Evolutionary conservation across 768 basidiomycete species (phyloP).

Genomic region (Amyloporia xantha): DNA sequence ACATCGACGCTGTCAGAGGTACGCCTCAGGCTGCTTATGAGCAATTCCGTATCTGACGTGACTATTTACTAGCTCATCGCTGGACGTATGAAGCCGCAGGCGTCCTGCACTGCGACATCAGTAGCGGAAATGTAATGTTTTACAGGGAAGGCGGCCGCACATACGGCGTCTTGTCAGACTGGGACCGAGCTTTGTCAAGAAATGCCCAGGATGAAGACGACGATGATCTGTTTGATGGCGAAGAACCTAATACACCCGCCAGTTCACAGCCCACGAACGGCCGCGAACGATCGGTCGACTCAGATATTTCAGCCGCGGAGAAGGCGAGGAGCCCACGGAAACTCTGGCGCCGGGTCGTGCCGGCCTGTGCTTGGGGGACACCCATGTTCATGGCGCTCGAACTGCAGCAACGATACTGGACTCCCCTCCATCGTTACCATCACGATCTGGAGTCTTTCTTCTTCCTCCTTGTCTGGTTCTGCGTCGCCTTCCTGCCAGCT

Average conservation of each 20-base stretch:
- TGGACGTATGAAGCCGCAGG: conserved; percentile 14
- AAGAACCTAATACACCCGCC: neutral
- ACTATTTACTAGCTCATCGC: conserved; percentile 18
- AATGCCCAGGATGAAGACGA: neutral
- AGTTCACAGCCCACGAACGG: neutral
- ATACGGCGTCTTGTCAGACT: conserved; percentile 24
- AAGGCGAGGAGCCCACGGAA: neutral
- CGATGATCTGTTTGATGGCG: neutral
- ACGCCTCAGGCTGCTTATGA: conserved; percentile 6
- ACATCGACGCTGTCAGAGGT: conserved; percentile 28
- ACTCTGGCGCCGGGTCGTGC: no score
- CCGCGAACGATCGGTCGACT: no score
- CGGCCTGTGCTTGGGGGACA: no score
- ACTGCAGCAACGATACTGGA: conserved; percentile 8
- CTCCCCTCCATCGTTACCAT: conserved; percentile 3
- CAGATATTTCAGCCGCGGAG: no score
- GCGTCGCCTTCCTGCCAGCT: neutral
- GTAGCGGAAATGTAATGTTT: conserved; percentile 28
- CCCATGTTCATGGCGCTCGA: conserved; percentile 26
- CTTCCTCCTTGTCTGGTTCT: conserved; percentile 5
- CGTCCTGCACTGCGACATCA: conserved; percentile 27
- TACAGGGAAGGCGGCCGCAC: conserved; percentile 5
- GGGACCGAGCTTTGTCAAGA: conserved; percentile 19
- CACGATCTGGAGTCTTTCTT: conserved; percentile 10
- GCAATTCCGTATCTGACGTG: neutral